Conservation (phyloP, 768 basidiomycete genomes). For the Neoboletus subvelutipes region DNA sequence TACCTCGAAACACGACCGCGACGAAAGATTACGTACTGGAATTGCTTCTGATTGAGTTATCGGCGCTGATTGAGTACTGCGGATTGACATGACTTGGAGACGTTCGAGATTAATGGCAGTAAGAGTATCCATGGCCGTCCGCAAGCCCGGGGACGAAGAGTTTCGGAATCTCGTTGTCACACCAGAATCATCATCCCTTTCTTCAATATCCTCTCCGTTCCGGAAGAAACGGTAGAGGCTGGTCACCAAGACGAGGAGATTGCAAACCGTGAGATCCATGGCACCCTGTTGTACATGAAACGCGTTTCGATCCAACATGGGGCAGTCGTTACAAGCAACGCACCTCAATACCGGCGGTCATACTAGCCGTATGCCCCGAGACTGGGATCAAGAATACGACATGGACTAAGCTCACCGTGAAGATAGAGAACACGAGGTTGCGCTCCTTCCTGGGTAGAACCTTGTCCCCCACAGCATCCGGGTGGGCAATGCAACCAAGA, state of each 20-base stretch:
- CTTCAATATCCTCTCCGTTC: constrained; percentile 3
- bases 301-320: not conserved
- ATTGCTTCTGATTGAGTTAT: not conserved
- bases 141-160: not conserved
- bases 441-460: constrained; percentile 8
- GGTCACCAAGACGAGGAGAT: constrained; percentile 20
- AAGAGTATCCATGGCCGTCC: not conserved
- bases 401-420: constrained; percentile 15
- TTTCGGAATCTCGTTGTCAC: not conserved
- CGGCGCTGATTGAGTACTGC: constrained; percentile 3
- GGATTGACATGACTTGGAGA: not conserved
- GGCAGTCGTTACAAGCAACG: not conserved
- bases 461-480: constrained; percentile 6
- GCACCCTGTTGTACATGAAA: constrained; percentile 11
- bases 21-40: not conserved
- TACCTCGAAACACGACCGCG: not conserved
- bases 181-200: not conserved
- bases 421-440: constrained; percentile 9
- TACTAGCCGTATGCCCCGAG: constrained; percentile 4
- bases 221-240: constrained; percentile 9
- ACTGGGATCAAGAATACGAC: constrained; percentile 12
- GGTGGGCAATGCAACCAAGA: constrained; percentile 11
- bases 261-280: constrained; percentile 14
- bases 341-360: constrained; percentile 19
- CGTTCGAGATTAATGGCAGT: constrained; percentile 14